These are phyloP conservation scores for Theobroma grandiflorum DNA, from an alignment of 441 rosid species.

Conservation along the genomic window DNA sequence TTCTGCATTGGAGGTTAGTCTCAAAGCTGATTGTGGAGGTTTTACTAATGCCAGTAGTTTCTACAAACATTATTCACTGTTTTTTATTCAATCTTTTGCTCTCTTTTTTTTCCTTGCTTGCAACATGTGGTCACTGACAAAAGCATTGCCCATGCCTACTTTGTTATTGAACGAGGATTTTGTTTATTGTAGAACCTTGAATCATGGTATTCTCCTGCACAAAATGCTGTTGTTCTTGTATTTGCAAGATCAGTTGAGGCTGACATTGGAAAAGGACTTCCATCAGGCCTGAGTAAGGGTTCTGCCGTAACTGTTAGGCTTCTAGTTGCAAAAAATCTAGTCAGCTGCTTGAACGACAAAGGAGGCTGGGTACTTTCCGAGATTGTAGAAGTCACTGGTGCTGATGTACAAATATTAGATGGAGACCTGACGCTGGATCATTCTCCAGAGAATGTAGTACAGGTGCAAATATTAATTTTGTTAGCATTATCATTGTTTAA, in stretches of 20 bases:
- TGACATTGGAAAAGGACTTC: slow-evolving; percentile 48
- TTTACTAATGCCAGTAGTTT: slow-evolving; percentile 15
- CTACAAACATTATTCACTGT: background rate
- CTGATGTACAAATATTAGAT: slow-evolving; percentile 49
- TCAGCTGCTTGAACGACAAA: slow-evolving; percentile 41
- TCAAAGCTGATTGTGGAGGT: slow-evolving; percentile 2
- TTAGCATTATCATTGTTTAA: background rate
- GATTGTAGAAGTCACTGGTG: slow-evolving; percentile 39
- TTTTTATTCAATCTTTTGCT: background rate
- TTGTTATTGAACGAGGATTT: slow-evolving; percentile 24
- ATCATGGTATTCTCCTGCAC: slow-evolving; percentile 64
- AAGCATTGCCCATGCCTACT: background rate
- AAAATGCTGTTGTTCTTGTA: slow-evolving; percentile 58
- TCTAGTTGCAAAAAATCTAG: slow-evolving; percentile 49
- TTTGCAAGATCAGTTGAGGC: slow-evolving; percentile 63
- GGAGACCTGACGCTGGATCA: slow-evolving; percentile 35
- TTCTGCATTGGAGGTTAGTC: slow-evolving; percentile 65
- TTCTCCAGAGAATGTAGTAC: slow-evolving; percentile 52
- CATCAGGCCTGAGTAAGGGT: slow-evolving; percentile 37
- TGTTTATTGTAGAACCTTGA: slow-evolving; percentile 48
- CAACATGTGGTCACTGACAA: slow-evolving; percentile 4
- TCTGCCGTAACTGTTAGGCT: slow-evolving; percentile 58
- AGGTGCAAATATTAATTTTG: slow-evolving; percentile 45
- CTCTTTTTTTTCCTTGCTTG: background rate
- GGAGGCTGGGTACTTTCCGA: slow-evolving; percentile 38